phyloP scores from a whole-genome alignment of 441 rosid genomes.

The Populus tomentosa region DNA sequence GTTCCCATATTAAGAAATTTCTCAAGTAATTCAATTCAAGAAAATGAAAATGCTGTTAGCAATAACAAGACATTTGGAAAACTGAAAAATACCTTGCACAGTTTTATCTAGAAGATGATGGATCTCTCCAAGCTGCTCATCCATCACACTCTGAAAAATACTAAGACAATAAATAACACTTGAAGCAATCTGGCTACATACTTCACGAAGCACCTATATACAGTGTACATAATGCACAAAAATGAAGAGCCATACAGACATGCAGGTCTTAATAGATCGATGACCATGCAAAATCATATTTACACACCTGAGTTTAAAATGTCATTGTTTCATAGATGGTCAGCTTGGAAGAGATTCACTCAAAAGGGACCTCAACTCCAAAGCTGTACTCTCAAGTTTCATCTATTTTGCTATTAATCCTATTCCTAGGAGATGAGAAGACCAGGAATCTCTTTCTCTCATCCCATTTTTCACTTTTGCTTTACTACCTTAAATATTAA shows the following conservation, averaged over 20 bases:
- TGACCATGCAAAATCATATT: background rate
- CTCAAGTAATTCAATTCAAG: background rate
- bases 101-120: slow-evolving; percentile 80
- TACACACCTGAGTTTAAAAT: background rate
- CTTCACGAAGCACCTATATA: background rate
- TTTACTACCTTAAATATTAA: background rate
- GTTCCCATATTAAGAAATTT: background rate
- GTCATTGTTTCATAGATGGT: background rate
- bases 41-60: background rate
- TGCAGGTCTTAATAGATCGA: background rate
- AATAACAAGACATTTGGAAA: slow-evolving; percentile 4
- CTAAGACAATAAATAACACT: slow-evolving; percentile 2
- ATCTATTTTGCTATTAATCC: background rate
- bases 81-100: slow-evolving; percentile 60
- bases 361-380: background rate
- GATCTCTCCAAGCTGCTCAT: slow-evolving; percentile 52
- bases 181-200: background rate
- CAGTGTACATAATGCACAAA: background rate
- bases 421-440: background rate
- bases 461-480: background rate
- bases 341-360: background rate
- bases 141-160: slow-evolving; percentile 52
- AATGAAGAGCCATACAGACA: background rate
- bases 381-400: background rate
- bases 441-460: background rate